phyloP scores from a whole-genome alignment of 176 grass and related monocot species.

The Neostapfia colusana region DNA sequence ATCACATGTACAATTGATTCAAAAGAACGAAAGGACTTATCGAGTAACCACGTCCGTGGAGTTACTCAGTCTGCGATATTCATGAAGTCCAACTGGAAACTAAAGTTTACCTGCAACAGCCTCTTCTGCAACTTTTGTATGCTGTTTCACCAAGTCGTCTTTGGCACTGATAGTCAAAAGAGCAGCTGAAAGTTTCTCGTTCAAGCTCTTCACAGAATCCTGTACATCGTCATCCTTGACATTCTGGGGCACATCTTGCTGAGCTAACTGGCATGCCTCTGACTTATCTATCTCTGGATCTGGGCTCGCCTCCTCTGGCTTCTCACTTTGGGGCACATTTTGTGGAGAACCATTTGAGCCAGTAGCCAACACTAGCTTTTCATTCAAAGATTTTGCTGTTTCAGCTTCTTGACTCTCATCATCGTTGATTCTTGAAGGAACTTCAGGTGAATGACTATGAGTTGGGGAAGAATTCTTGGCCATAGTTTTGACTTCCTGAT shows the following conservation, averaged over 20 bases:
- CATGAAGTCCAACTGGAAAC: background rate
- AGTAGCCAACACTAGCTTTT: conserved; percentile 37
- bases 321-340: background rate
- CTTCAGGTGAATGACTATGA: conserved; percentile 51
- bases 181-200: conserved; percentile 78
- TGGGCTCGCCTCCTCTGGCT: background rate
- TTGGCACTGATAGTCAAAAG: conserved; percentile 78
- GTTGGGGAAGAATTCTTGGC: conserved; percentile 44
- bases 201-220: conserved; percentile 77
- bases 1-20: conserved; percentile 8
- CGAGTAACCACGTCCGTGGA: background rate
- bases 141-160: conserved; percentile 95
- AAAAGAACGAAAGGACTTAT: background rate
- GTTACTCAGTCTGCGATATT: background rate
- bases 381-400: conserved; percentile 36
- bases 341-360: conserved; percentile 36
- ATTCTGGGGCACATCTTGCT: conserved; percentile 43
- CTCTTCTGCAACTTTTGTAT: conserved; percentile 94
- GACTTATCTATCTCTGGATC: background rate
- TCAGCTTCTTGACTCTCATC: conserved; percentile 43
- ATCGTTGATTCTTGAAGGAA: conserved; percentile 47
- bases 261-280: conserved; percentile 25
- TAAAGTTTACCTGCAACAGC: conserved; percentile 76
- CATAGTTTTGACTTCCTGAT: conserved; percentile 48
- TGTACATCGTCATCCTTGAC: conserved; percentile 36